Evolutionary conservation across 2,329 filamentous ascomycete species (phyloP).

Genomic region (Immersiporthe knoxdaviesiana): DNA sequence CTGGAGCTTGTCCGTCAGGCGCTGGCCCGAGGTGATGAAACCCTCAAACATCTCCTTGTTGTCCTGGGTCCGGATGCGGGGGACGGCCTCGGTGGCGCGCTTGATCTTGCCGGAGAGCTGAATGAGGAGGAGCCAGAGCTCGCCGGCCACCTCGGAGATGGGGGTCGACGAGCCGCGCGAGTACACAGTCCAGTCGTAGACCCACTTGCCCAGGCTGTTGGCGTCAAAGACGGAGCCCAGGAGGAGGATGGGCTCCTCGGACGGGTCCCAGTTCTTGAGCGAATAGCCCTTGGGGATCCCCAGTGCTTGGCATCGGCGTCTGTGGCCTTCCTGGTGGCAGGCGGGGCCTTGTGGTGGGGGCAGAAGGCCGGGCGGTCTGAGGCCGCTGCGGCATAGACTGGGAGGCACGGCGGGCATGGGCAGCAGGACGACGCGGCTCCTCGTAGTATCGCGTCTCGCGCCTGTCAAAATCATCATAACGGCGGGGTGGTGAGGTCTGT

Average conservation of each 20-base stretch:
- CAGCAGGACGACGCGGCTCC: conserved; percentile 43
- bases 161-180: conserved; percentile 80
- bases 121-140: conserved; percentile 93
- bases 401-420: conserved; percentile 52
- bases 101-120: conserved; percentile 93
- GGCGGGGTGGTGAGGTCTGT: conserved; percentile 44
- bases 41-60: conserved; percentile 83
- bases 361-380: conserved; percentile 54
- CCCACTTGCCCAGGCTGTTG: conserved; percentile 98
- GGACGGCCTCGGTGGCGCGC: conserved; percentile 78
- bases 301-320: conserved; percentile 65
- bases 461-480: conserved; percentile 42
- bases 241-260: conserved; percentile 89
- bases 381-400: conserved; percentile 56
- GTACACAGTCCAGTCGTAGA: conserved; percentile 99
- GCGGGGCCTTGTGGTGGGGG: conserved; percentile 45
- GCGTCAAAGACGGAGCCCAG: conserved; percentile 96
- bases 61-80: conserved; percentile 71
- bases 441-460: conserved; percentile 50
- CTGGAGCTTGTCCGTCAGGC: conserved; percentile 83
- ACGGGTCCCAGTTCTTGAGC: conserved; percentile 97
- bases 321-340: conserved; percentile 50
- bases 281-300: conserved; percentile 88
- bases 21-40: conserved; percentile 86
- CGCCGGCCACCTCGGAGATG: conserved; percentile 88